Evolutionary conservation across 2,329 filamentous ascomycete species (phyloP), one percentile per base, ranked within the genome.

Genomic region (Stagonosporopsis cucurbitacearum): DNA sequence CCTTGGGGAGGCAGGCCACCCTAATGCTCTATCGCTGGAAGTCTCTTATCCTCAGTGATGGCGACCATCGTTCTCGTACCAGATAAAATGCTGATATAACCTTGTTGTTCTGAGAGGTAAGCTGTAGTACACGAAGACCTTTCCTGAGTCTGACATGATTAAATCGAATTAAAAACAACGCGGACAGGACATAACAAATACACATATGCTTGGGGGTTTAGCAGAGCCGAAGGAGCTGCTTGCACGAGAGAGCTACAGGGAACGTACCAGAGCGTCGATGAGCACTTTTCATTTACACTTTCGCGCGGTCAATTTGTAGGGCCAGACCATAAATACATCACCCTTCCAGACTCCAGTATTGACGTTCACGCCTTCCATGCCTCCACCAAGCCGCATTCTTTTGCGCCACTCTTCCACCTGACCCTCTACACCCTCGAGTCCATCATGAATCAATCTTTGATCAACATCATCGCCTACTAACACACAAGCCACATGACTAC

Each of bases 301-400:
- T n/a, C n/a, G n/a, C n/a, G n/a, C n/a, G n/a, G n/a, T n/a, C n/a
- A n/a, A 30, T 7, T 30, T 3, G 9, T 11, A 30, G 12, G 9
- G 1, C 23, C 17, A 37, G 25, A 25, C 43, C 42, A 53, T 48
- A 22, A 53, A 52, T 2, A 57, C 8, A 37, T 57, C 49, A 7
- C 49, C 48, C 15, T 33, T 43, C 49, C 43, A 57, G 2, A 49
- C 44, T 17, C 37, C 54, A 41, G 28, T 19, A 15, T 44, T 41
- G 13, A 57, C 7, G 0, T 30, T n/a, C 25, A 57, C 28, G 12
- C 39, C 49, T 13, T 45, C 32, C 26, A 35, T 15, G n/a, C 39
- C 30, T 3, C 45, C 33, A 12, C 33, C 20, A 8, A 55, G 22
- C 8, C 17, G 33, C 17, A 30, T 25, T 32, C 35, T 48, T 26